Evolutionary conservation across 805 yeast species (phyloP).

Genomic region (Blastobotrys chiropterorum): DNA sequence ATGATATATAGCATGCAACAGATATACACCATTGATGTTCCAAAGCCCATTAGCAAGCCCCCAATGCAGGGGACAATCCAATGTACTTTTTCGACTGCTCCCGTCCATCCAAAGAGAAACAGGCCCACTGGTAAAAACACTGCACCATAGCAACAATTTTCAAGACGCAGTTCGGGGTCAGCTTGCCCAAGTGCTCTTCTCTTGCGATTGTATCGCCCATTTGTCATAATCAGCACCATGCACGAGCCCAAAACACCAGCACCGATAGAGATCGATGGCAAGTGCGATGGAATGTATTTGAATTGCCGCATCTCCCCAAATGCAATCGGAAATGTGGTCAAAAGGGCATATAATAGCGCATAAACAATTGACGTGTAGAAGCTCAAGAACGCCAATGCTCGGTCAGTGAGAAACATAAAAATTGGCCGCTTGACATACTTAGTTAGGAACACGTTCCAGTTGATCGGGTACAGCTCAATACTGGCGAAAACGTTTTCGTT

Average conservation of each 20-base stretch:
- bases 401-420: conserved; percentile 26
- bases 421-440: conserved; percentile 17
- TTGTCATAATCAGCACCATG: background rate
- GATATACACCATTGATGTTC: conserved; percentile 11
- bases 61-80: background rate
- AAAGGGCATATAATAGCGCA: conserved; percentile 27
- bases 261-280: conserved; percentile 6
- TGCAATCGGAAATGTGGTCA: conserved; percentile 28
- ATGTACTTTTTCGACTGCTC: conserved; percentile 7
- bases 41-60: conserved; percentile 9
- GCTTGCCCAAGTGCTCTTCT: background rate
- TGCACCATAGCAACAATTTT: conserved; percentile 8
- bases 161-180: conserved; percentile 4
- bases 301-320: conserved; percentile 11
- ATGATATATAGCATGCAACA: background rate
- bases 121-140: conserved; percentile 11
- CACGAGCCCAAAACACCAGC: background rate
- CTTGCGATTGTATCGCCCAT: background rate
- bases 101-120: conserved; percentile 17
- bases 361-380: conserved; percentile 28
- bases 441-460: conserved; percentile 15
- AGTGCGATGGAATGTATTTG: conserved; percentile 3
- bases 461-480: background rate
- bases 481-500: background rate
- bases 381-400: conserved; percentile 26